These are phyloP conservation scores for Panicum miliaceum DNA, from an alignment of 176 grass and related monocot genomes.

Conservation along the genomic window DNA sequence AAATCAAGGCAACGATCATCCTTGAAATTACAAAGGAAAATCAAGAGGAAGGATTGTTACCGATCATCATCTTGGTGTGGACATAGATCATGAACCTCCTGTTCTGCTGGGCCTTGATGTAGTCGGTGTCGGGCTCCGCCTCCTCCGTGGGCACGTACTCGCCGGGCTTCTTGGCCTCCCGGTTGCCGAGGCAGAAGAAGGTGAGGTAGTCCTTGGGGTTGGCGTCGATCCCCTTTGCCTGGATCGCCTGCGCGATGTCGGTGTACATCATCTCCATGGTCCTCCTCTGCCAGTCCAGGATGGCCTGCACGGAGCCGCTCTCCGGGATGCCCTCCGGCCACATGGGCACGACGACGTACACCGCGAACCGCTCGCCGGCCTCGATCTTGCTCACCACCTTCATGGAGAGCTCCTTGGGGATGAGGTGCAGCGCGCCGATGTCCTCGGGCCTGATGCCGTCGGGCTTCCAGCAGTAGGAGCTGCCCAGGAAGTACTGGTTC, in stretches of 20 bases:
- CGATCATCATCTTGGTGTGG: conserved; percentile 97
- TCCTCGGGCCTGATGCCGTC: conserved; percentile 70
- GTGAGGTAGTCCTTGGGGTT: conserved; percentile 83
- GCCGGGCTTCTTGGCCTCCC: conserved; percentile 64
- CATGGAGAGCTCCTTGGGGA: conserved; percentile 91
- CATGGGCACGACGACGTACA: conserved; percentile 91
- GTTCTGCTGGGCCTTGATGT: conserved; percentile 73
- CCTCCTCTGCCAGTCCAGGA: conserved; percentile 83
- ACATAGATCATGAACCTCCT: conserved; percentile 98
- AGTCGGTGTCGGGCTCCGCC: conserved; percentile 65
- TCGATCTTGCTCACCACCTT: conserved; percentile 89
- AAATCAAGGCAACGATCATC: too few relatives aligned
- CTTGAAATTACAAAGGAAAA: too few relatives aligned
- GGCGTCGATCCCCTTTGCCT: conserved; percentile 69
- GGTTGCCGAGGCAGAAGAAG: conserved; percentile 91
- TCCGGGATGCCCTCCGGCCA: conserved; percentile 95
- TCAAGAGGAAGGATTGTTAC: conserved; percentile 29
- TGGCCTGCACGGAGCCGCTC: conserved; percentile 89
- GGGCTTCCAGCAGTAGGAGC: conserved; percentile 71
- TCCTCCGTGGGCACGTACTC: conserved; percentile 72
- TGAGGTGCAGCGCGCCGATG: conserved; percentile 77
- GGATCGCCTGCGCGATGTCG: conserved; percentile 74
- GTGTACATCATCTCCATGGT: conserved; percentile 98
- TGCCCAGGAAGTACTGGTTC: conserved; percentile 86
- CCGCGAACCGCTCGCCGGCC: conserved; percentile 72